Base-by-base conservation (phyloP, 148 eudicot species). In the Polygonum maritimum region DNA sequence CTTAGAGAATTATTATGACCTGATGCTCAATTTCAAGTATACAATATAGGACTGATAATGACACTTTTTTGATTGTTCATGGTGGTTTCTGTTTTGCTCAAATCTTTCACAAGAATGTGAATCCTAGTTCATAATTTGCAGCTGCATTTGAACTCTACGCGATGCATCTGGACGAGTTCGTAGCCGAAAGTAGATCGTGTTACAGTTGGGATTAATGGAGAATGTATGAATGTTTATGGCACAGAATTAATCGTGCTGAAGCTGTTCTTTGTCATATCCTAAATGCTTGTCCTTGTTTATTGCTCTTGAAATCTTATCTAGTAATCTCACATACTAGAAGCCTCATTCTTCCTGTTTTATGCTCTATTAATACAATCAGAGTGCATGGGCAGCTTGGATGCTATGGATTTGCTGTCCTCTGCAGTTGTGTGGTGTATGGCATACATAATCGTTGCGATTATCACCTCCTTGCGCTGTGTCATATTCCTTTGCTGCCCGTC, bases 381-480 rank as follows among this genome's bases (percentile, higher is more conserved):
- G 38, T 80, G 78, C 76, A 83, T 83, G 85, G 85, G 80, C 45
- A 22, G 38, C 12, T 63, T 75, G 63, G 76, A 69, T 39, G 78
- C n/a, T 74, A 36, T 77, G 13, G 48, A 47, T 26, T 69, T 82
- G 21, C 71, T 83, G 65, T 77, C 75, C 47, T 79, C 80, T 48
- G 82, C 77, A 55, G 44, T 80, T 62, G 77, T 83, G 38, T 83
- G 85, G 85, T 83, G 82, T 75, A 52, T 77, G 80, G 85, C 85
- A 18, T 83, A 83, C 77, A 80, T 62, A 33, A 44, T 75, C 62
- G 82, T 83, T 33, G 85, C 85, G 31, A 21, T 83, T 35, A 75
- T 83, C 75, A 70, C 62, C 67, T 83, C 78, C 70, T 2, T 83
- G 74, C 80, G 82, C 19, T 47, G 74, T 33, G 57, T 80, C 62